Percentiles rank a stretch among this genome's conserved stretches.
Conservation (phyloP, 2,329 filamentous ascomycete genomes). For the Lecanosticta acicola region DNA sequence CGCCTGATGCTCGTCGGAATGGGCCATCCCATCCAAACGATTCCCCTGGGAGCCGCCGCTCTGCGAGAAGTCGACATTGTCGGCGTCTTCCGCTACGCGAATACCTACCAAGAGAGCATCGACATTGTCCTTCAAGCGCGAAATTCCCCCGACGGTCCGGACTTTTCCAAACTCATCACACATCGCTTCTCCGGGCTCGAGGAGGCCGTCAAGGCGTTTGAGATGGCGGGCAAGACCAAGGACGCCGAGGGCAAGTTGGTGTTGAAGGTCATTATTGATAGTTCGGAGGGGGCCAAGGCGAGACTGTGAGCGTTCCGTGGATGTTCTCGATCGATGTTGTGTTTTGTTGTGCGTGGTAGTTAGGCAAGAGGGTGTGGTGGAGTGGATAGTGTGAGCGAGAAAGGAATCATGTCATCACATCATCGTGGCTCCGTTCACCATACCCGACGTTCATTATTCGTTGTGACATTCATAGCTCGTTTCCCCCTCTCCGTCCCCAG, state of each 20-base stretch:
- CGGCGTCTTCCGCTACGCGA: slow-evolving; percentile 73
- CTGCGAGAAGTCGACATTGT: slow-evolving; percentile 71
- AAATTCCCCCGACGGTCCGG: slow-evolving; percentile 49
- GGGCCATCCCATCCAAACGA: slow-evolving; percentile 69
- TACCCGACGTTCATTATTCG: no score
- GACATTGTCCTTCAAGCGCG: slow-evolving; percentile 45
- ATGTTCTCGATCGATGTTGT: slow-evolving; percentile 3
- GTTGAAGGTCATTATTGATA: slow-evolving; percentile 61
- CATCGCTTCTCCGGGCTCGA: slow-evolving; percentile 63
- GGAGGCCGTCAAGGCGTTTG: slow-evolving; percentile 59
- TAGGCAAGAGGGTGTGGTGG: neutral
- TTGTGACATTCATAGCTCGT: neutral
- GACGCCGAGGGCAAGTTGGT: slow-evolving; percentile 65
- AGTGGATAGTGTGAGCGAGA: no score
- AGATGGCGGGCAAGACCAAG: slow-evolving; percentile 62
- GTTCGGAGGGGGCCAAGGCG: slow-evolving; percentile 9
- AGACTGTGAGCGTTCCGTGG: slow-evolving; percentile 4
- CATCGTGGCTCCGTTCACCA: no score
- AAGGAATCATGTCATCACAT: no score
- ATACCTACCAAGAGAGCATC: slow-evolving; percentile 69
- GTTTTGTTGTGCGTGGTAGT: neutral
- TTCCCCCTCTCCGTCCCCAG: neutral
- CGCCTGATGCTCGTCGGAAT: slow-evolving; percentile 73
- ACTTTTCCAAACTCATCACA: slow-evolving; percentile 66
- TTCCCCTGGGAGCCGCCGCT: slow-evolving; percentile 66